Evolutionary conservation across 2,329 filamentous ascomycete species (phyloP).

Genomic region (Cercospora beticola): DNA sequence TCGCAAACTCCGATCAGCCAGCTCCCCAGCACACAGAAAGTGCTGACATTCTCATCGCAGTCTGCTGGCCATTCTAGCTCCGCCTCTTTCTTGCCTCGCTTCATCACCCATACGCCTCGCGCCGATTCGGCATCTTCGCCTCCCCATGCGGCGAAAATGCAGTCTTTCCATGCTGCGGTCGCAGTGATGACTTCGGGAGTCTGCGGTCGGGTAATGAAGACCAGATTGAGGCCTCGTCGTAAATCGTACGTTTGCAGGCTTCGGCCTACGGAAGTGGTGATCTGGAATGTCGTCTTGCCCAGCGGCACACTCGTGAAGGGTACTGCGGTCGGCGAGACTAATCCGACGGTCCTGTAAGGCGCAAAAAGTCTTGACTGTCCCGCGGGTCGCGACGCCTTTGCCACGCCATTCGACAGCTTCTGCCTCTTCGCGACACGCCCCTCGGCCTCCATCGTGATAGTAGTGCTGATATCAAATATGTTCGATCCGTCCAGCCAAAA

Average conservation of each 20-base stretch:
- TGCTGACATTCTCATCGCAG: slow-evolving; percentile 68
- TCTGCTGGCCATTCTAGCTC: slow-evolving; percentile 69
- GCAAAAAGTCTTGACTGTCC: slow-evolving; percentile 77
- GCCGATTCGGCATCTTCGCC: slow-evolving; percentile 52
- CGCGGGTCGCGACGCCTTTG: slow-evolving; percentile 26
- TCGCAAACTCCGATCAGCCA: slow-evolving; percentile 83
- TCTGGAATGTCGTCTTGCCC: slow-evolving; percentile 93
- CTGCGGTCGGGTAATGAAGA: slow-evolving; percentile 90
- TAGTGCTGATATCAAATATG: background rate
- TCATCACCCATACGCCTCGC: slow-evolving; percentile 84
- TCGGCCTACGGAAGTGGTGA: slow-evolving; percentile 89
- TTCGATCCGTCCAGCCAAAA: background rate
- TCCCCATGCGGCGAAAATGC: slow-evolving; percentile 87
- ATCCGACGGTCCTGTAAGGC: slow-evolving; percentile 89
- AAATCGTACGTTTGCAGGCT: slow-evolving; percentile 95
- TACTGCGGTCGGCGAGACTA: slow-evolving; percentile 86
- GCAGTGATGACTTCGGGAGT: slow-evolving; percentile 84
- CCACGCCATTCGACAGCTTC: slow-evolving; percentile 51
- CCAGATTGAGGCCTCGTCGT: slow-evolving; percentile 81
- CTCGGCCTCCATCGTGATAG: slow-evolving; percentile 20
- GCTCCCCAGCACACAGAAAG: slow-evolving; percentile 79
- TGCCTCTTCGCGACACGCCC: slow-evolving; percentile 63
- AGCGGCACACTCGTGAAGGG: slow-evolving; percentile 87
- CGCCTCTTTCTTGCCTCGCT: slow-evolving; percentile 80
- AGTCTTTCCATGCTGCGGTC: slow-evolving; percentile 81